Base-by-base conservation (phyloP, 192 early-diverging fungal genomes). In the Podila epigama region DNA sequence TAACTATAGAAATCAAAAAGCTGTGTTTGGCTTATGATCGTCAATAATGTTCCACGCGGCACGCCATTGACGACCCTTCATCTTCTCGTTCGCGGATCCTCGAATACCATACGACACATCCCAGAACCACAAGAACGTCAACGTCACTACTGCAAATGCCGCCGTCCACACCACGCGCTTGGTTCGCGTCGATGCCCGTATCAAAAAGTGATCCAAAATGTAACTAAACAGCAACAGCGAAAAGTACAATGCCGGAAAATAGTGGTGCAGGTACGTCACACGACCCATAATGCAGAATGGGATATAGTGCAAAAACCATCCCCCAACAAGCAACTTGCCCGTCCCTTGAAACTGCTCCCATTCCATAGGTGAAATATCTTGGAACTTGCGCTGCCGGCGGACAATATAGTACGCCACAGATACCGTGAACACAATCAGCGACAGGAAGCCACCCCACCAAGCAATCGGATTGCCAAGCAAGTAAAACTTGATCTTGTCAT, bases 231-330 rank as follows among this genome's bases (percentile, higher is more conserved):
- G 84, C 58, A 98, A 87, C 64, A 97, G 89, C 18, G 91, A 89
- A 86, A 97, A 99, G 80, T 98, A 97, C 31, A 97, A 70, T 0
- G 95, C 94, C 1, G 97, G 96, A 83, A 97, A 97, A 75, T 98
- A 98, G 79, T 98, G 97, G 73, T 99, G 97, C 35, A 98, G 79
- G 57, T 98, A 99, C 0, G 92, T 95, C 41, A 98, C 95, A 33
- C 97, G 92, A 32, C 96, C 97, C 95, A 99, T 98, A 55, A 97
- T 87, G 67, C 81, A 97, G 85, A 97, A 98, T 20, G 96, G 96
- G 33, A 92, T 39, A 79, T 97, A 99, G 79, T 99, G 97, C 51
- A 97, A 73, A 50, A 91, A 83, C 97, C 96, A 99, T n/a, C 96
- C 97, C 40, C 90, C 73, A 25, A 90, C 82, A 41, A 94, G 86